Evolutionary conservation across 257 asterid genomes (phyloP).

Genomic region (Striga asiatica): DNA sequence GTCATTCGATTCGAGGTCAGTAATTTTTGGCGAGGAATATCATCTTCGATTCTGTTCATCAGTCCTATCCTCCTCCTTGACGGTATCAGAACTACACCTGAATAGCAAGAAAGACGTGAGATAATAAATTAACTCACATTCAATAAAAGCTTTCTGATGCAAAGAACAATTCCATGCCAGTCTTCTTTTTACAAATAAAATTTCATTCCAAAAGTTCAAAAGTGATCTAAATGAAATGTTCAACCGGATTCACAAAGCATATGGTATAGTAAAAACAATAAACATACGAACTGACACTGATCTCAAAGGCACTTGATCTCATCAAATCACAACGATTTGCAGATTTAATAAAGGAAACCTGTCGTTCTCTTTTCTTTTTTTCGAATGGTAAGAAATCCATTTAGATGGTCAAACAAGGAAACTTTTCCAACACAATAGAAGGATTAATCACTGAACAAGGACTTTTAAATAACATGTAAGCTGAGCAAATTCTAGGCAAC

Average conservation of each 20-base stretch:
- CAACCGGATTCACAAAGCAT: too few relatives aligned
- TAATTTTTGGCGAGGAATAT: too few relatives aligned
- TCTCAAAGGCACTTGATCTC: background rate
- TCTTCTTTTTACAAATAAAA: background rate
- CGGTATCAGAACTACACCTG: constrained; percentile 29
- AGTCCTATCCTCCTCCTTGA: constrained; percentile 7
- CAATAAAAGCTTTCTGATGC: background rate
- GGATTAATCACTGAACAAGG: background rate
- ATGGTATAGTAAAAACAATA: background rate
- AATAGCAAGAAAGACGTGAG: background rate
- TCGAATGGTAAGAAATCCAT: background rate
- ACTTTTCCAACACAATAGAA: background rate
- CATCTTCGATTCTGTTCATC: too few relatives aligned
- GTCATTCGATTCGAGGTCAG: too few relatives aligned
- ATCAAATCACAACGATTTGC: background rate
- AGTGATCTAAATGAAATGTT: too few relatives aligned
- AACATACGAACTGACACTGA: background rate
- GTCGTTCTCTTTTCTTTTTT: background rate
- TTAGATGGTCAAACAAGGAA: background rate
- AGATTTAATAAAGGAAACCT: background rate
- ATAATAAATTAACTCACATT: background rate
- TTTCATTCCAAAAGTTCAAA: background rate
- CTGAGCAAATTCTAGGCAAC: too few relatives aligned
- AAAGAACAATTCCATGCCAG: background rate
- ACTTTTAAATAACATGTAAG: background rate